Percentiles rank a stretch among this genome's conserved stretches.
These are phyloP conservation scores for Porphyra umbilicalis DNA, from an alignment of 31 red algal genomes.

Conservation along the genomic window DNA sequence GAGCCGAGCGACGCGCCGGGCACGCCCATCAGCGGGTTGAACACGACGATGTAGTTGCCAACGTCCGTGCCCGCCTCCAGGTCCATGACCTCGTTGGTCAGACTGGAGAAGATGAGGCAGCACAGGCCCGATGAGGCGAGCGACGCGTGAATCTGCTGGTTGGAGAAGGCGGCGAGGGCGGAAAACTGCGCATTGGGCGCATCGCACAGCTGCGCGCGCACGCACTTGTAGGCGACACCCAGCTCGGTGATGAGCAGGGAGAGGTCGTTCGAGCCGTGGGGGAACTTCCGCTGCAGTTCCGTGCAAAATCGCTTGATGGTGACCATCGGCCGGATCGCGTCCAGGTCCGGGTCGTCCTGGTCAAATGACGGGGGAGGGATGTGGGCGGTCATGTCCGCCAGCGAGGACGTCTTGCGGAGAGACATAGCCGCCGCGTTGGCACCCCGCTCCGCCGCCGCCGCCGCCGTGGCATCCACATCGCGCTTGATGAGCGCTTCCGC, in stretches of 20 bases:
- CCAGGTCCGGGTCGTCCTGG: conserved; percentile 1
- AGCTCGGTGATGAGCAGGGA: conserved; percentile 85
- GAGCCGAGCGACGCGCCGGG: conserved; percentile 76
- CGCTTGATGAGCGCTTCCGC: conserved; percentile 34
- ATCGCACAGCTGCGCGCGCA: conserved; percentile 73
- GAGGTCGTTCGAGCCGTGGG: conserved; percentile 84
- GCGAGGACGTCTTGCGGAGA: conserved; percentile 40
- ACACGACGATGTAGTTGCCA: conserved; percentile 96
- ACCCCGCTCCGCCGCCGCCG: conserved; percentile 7
- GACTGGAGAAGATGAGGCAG: conserved; percentile 86
- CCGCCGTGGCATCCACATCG: conserved; percentile 47
- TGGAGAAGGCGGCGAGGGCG: conserved; percentile 59
- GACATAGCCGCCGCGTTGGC: conserved; percentile 9
- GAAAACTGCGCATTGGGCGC: conserved; percentile 66
- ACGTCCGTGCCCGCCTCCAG: conserved; percentile 69
- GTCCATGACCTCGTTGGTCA: conserved; percentile 54
- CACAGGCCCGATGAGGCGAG: conserved; percentile 91
- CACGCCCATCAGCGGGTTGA: conserved; percentile 78
- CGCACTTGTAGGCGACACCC: conserved; percentile 87
- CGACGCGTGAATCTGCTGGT: conserved; percentile 84
- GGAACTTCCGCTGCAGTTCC: conserved; percentile 86
- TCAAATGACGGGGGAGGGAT: conserved; percentile 58
- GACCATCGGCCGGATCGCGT: conserved; percentile 47
- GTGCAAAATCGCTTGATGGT: conserved; percentile 98
- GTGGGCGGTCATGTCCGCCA: conserved; percentile 45